Evolutionary conservation across 805 yeast genomes (phyloP), one percentile per base, ranked within the genome.

Genomic region (Candida khao-thaluensis): DNA sequence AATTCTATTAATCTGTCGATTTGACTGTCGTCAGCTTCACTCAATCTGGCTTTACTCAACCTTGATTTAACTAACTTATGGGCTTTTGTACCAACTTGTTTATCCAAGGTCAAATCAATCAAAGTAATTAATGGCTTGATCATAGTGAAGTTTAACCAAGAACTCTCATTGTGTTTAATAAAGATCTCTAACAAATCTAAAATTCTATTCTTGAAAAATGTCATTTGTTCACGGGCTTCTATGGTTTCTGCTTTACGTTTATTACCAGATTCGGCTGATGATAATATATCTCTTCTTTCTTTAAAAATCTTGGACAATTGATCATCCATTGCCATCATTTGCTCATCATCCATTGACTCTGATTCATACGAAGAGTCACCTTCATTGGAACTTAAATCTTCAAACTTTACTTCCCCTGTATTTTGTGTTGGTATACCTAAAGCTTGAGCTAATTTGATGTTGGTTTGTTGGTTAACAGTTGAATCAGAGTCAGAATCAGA

Each of bases 241-340:
- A 72, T 64, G n/a, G 79, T 86, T 43, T 86, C 95, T 15, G 72
- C 60, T 51, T 86, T 86, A 52, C 85, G 74, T 58, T 76, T 77
- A 57, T 71, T 84, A 23, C 89, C 89, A 2, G 76, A 63, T 22
- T 67, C 65, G 17, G 67, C 49, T 6, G 55, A 56, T 7, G 77
- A 61, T 38, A 87, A 59, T 0, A 85, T 84, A 44, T 77, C 80
- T 49, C 81, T 79, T 51, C 97, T 77, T 52, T 88, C 91, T 53
- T 83, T 78, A 72, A 91, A 91, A 40, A 91, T 91, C 38, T 74
- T 74, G 0, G 96, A 77, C 21, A 91, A 66, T 44, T 88, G 93
- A 16, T 74, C 85, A 56, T 91, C 98, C 51, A 91, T 76, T 15
- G 90, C 95, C 82, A 89, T 80, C 98, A 91, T 91, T 57, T 89